Evolutionary conservation across 1,139 yeast species (phyloP), one percentile per base, ranked within the genome.

Genomic region (Taphrina wiesneri): DNA sequence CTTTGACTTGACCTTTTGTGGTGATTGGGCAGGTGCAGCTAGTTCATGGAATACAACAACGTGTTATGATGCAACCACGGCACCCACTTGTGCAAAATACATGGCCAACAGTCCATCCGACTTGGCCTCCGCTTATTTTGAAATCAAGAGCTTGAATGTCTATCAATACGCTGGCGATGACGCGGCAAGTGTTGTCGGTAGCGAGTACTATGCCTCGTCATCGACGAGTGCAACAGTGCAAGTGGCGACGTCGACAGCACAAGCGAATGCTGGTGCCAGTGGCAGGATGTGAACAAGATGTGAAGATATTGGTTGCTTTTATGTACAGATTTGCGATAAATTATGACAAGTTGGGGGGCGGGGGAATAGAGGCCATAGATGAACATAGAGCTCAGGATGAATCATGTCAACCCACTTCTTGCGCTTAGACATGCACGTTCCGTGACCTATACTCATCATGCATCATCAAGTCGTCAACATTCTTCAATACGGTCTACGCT

Each of bases 1-100:
- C 36, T 56, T 66, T 46, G 62, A 66, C 52, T 43, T 57, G 30
- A 52, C 45, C 11, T 45, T 66, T 26, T 66, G 68, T 45, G 68
- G 68, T 21, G 68, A 66, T 34, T 66, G 68, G 68, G 68, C 68
- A 3, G 66, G 67, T 4, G 46, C 46, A 19, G 47, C 59, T 9
- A 34, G 47, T 21, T 28, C 49, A 9, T 46, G 47, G 32, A 45
- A 28, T 36, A 30, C 52, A 11, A 19, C 53, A 21, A 56, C 56
- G 11, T 62, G 68, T 41, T 56, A 61, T 11, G 53, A 46, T 19
- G 15, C 34, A 2, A 13, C n/a, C 15, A 49, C 54, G 17, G 54
- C 54, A 2, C 54, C 54, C 36, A 60, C 56, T 28, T 66, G 68
- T 30, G 49, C 30, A 3, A 32, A 25, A 17, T 66, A 49, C 34